Percentiles rank a stretch among this genome's conserved stretches.
These are phyloP conservation scores for Ormosia emarginata DNA, from an alignment of 306 rosid species.

Conservation along the genomic window DNA sequence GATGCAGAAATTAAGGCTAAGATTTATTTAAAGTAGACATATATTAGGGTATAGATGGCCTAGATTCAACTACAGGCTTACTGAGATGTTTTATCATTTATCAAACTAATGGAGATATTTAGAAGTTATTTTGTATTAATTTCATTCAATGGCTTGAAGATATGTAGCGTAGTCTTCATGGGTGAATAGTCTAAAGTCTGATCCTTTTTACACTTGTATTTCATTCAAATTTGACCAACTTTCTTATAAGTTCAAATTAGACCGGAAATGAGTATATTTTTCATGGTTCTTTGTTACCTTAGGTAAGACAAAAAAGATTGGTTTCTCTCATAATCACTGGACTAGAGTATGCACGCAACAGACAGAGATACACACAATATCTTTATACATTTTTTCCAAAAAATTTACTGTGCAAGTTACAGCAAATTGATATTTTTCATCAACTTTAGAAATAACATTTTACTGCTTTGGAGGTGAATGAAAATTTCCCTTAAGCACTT, in stretches of 20 bases:
- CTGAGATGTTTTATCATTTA: background rate
- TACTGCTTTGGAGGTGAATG: background rate
- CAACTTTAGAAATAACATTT: background rate
- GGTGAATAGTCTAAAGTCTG: background rate
- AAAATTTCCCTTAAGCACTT: background rate
- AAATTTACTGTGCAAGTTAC: background rate
- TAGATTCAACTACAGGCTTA: background rate
- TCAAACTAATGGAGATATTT: background rate
- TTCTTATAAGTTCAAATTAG: background rate
- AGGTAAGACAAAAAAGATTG: background rate
- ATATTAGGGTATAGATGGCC: background rate
- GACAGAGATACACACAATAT: background rate
- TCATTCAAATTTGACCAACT: background rate
- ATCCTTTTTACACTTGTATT: background rate
- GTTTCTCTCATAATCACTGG: background rate
- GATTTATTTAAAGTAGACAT: background rate
- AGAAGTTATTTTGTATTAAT: background rate
- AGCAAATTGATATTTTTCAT: background rate
- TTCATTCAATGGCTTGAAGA: background rate
- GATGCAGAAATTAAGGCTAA: background rate
- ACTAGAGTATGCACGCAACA: background rate
- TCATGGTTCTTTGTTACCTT: background rate
- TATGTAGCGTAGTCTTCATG: background rate
- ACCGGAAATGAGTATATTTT: background rate
- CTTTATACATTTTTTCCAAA: background rate